Evolutionary conservation across 1,139 yeast genomes (phyloP), one percentile per base, ranked within the genome.

Genomic region (Debaryomyces coudertii): DNA sequence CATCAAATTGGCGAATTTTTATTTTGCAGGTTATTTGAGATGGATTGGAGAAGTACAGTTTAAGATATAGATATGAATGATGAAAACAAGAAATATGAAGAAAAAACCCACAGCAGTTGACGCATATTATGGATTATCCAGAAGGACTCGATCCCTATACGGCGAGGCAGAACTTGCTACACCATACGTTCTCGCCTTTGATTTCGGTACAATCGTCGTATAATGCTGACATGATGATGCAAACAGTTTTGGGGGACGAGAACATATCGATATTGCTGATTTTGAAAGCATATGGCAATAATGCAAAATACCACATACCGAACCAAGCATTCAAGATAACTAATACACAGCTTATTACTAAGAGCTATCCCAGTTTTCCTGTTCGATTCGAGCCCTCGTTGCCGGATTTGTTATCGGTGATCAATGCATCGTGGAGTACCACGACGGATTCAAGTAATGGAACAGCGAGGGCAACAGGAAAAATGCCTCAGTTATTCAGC

Each of bases 161-260:
- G 8, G 63, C 76, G 14, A 65, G 79, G 48, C 80, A 75, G 59
- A 71, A 71, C 50, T 58, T 75, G 33, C 66, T 75, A 45, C 77
- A 73, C 50, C 79, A 76, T 50, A 73, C 84, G 9, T 78, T 77
- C 50, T 76, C 84, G 23, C 92, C 92, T 12, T 66, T 76, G 37
- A 69, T 85, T 14, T 73, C 87, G 1, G 72, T 83, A 7, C 75
- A 75, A 22, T 70, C 84, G 4, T 76, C 88, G 0, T 71, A 61
- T 33, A 76, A 72, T 50, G 80, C 83, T 3, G 85, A 83, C 47
- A 56, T 62, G 12, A 55, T 78, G 9, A 69, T 82, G 27, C 73
- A 69, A 50, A 61, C 66, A 7, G 66, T 71, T 5, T 49, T 63
- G 56, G 65, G 43, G 51, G 51, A 41, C 39, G 56, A 55, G 7